Evolutionary conservation across 139 green algal species (phyloP), one percentile per base, ranked within the genome.

Genomic region (Chlamydomonas sphaeroides): DNA sequence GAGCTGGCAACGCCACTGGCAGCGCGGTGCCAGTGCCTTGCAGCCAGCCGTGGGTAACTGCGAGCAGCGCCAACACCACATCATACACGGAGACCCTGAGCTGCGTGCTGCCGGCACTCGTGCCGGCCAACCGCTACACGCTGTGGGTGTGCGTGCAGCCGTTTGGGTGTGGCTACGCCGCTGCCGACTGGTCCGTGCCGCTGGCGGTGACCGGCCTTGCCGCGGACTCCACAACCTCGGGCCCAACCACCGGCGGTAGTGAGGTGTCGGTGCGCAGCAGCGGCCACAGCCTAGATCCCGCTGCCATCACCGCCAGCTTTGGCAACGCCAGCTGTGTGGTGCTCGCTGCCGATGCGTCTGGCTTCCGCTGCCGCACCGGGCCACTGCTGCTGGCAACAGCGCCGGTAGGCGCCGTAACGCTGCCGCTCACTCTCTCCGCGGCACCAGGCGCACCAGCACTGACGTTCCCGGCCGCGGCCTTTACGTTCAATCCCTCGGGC

Each of bases 61-160:
- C 51, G 53, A 68, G 53, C 71, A 79, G 25, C 51, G 10, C 38
- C 33, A 57, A 15, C 33, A 26, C 7, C 15, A 67, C 71, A 33
- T n/a, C 18, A 8, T 79, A 79, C 53, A 53, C 35, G 23, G 71
- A 79, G 36, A 68, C 32, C 0, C 62, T 79, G 8, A 35, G 36
- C 18, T 79, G 71, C 18, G 32, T 28, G 33, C 71, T 67, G 8
- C 71, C 71, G 5, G 11, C 30, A 0, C 51, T 53, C 36, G 62
- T 68, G 35, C 51, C 53, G 17, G 51, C 49, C 7, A 35, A n/a
- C 33, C 6, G 25, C 33, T 68, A 79, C 71, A 79, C 71, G 21
- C 28, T 79, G 32, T 79, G 71, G 71, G 18, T 79, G 20, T 66
- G 53, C 32, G 35, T 39, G 25, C 32, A 49, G 26, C 71, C 71